Conservation (phyloP, 257 asterid species). For the Solanum gracilifrons region DNA sequence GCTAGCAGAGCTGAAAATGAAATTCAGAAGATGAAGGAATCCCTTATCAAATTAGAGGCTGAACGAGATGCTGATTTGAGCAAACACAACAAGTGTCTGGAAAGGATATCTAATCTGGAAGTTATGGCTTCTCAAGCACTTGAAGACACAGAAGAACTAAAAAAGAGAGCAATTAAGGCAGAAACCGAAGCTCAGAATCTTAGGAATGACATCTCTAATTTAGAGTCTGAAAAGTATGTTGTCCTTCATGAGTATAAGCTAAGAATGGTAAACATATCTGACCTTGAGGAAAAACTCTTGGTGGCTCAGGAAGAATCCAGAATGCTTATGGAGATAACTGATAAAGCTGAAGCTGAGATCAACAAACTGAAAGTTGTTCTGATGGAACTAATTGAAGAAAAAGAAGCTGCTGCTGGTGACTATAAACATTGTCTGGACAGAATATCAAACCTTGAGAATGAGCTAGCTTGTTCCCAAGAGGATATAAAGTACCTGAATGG, state of each 20-base stretch:
- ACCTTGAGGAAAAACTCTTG: slow-evolving; percentile 38
- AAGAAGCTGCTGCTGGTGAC: slow-evolving; percentile 48
- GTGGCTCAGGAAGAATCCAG: slow-evolving; percentile 32
- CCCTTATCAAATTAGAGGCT: slow-evolving; percentile 43
- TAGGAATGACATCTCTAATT: slow-evolving; percentile 36
- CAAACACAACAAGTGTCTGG: slow-evolving; percentile 35
- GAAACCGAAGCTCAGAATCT: slow-evolving; percentile 42
- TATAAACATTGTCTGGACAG: slow-evolving; percentile 52
- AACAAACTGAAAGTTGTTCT: slow-evolving; percentile 37
- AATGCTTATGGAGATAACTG: slow-evolving; percentile 37
- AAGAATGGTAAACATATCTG: slow-evolving; percentile 40
- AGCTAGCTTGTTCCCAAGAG: slow-evolving; percentile 32
- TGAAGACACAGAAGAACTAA: slow-evolving; percentile 33
- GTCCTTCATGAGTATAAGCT: slow-evolving; percentile 17
- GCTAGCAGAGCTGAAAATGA: slow-evolving; percentile 55
- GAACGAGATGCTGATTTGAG: slow-evolving; percentile 41
- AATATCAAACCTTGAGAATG: slow-evolving; percentile 50
- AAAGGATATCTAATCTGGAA: slow-evolving; percentile 38
- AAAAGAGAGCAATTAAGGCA: slow-evolving; percentile 24
- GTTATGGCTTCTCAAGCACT: slow-evolving; percentile 27
- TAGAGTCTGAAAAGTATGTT: slow-evolving; percentile 47
- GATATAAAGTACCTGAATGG: slow-evolving; percentile 43
- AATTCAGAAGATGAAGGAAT: slow-evolving; percentile 54
- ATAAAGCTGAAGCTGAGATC: slow-evolving; percentile 55
- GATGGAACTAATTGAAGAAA: slow-evolving; percentile 39